Evolutionary conservation across 2,329 filamentous ascomycete genomes (phyloP).

Genomic region (Fusarium beomiforme): DNA sequence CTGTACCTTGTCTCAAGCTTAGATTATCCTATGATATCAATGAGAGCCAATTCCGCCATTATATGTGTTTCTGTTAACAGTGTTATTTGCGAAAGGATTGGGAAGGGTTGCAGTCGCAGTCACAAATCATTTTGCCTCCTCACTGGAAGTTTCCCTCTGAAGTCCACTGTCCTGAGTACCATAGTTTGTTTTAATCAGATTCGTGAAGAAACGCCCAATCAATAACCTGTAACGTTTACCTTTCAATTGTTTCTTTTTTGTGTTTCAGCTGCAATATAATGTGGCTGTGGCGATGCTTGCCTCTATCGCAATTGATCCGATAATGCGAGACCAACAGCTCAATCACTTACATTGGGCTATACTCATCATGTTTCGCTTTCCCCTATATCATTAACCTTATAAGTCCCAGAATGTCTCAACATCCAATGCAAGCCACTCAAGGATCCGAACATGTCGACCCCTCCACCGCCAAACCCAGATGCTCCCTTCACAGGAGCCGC

Average conservation of each 20-base stretch:
- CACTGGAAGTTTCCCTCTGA: too few species aligned
- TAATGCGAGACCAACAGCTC: too few species aligned
- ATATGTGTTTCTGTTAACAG: too few species aligned
- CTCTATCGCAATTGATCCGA: not conserved
- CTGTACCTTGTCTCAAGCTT: not conserved
- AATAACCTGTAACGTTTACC: too few species aligned
- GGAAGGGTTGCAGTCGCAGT: too few species aligned
- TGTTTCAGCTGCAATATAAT: not conserved
- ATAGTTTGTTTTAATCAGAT: too few species aligned
- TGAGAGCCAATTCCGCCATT: fast-evolving
- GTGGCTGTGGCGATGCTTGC: not conserved
- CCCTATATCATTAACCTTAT: not conserved
- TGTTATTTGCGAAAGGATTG: too few species aligned
- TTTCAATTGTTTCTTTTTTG: not conserved
- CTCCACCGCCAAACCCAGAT: not conserved
- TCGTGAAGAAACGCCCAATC: not conserved
- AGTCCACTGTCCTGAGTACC: not conserved
- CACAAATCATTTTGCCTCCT: too few species aligned
- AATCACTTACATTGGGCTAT: fast-evolving
- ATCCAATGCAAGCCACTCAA: not conserved
- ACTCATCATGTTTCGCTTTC: not conserved
- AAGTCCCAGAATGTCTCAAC: not conserved
- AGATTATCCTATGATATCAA: not conserved
- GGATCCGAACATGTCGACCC: constrained; percentile 1
- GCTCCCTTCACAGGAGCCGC: constrained; percentile 21